These are phyloP conservation scores for Panaeolus papilionaceus DNA, from an alignment of 768 basidiomycete genomes.

Conservation along the genomic window DNA sequence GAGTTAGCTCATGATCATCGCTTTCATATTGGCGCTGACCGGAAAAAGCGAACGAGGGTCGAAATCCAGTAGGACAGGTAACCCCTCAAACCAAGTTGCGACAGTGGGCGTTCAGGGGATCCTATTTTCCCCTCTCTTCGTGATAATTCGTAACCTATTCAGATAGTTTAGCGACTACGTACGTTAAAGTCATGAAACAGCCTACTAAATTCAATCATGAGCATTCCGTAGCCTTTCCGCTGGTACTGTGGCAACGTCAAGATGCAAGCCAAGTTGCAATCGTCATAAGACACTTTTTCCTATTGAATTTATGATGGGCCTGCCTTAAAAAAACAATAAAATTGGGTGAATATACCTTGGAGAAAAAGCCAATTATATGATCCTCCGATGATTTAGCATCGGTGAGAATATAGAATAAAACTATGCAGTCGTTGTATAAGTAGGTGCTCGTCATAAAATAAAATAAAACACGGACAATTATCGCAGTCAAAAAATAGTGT, in stretches of 20 bases:
- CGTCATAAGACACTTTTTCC: constrained; percentile 97
- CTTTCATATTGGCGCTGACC: constrained; percentile 44
- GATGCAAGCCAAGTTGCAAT: constrained; percentile 97
- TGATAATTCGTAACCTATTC: constrained; percentile 90
- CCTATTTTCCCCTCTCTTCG: constrained; percentile 80
- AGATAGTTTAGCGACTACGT: not conserved
- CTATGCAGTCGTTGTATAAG: constrained; percentile 41
- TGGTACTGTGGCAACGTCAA: constrained; percentile 95
- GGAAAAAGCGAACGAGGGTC: constrained; percentile 83
- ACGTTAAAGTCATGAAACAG: constrained; percentile 16
- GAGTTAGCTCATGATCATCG: not conserved
- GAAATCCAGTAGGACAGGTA: constrained; percentile 92
- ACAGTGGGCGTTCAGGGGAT: constrained; percentile 94
- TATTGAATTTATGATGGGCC: constrained; percentile 33
- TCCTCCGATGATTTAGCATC: constrained; percentile 82
- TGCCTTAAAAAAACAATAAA: not conserved
- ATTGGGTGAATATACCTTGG: constrained; percentile 48
- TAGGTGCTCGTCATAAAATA: not conserved
- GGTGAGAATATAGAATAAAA: constrained; percentile 92
- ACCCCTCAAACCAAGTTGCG: constrained; percentile 89
- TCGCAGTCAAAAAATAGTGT: constrained; percentile 92
- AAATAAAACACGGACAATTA: constrained; percentile 62
- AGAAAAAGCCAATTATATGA: constrained; percentile 79
- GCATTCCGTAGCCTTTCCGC: constrained; percentile 87
- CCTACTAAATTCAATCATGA: constrained; percentile 98